Base-by-base conservation (phyloP, 1,284 basidiomycete species). In the Amylostereum areolatum region DNA sequence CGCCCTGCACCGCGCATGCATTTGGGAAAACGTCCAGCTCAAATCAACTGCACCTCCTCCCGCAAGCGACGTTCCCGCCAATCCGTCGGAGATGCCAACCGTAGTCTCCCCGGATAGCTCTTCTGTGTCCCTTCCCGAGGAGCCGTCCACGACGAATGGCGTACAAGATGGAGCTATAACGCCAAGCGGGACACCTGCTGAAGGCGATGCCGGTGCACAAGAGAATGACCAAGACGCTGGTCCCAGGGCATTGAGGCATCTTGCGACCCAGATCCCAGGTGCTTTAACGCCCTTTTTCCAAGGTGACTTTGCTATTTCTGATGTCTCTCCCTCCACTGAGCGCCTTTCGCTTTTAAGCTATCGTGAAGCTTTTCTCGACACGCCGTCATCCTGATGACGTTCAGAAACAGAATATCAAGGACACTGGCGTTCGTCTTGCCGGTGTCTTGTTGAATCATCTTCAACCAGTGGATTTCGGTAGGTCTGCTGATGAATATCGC, bases 211-310 rank as follows among this genome's bases (percentile, higher is more conserved):
- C 43, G 70, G 71, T 5, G 66, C 77, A 3, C 66, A 70, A 41
- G 75, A 85, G 50, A 73, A 78, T 54, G 93, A 93, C 61, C 83
- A 43, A 5, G 41, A 43, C 30, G n/a, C n/a, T 7, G 41, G n/a
- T 8, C 41, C 83, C n/a, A 77, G 78, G 58, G 84, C 86, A 5
- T 68, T 95, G 37, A 89, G 87, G 63, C 90, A 93, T 59, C 69
- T 97, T 32, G 83, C 87, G 0, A 83, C 85, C 51, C 84, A 89
- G 41, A 77, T 96, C 48, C 91, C 93, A 0, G 82, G 78, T 29
- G 78, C 85, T 3, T 68, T 96, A 50, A 82, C 84, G 1, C 87
- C 91, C 4, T 89, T 98, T 65, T 93, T 97, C 71, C 89, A 92
- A 77, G 85, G 94, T 93, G 65, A 52, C 72, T 65, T 24, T 25